A percentile compares a stretch with the other conserved stretches of the same genome.
These are phyloP conservation scores for Blastobotrys ciferrii DNA, from an alignment of 1,139 yeast genomes.

Conservation along the genomic window DNA sequence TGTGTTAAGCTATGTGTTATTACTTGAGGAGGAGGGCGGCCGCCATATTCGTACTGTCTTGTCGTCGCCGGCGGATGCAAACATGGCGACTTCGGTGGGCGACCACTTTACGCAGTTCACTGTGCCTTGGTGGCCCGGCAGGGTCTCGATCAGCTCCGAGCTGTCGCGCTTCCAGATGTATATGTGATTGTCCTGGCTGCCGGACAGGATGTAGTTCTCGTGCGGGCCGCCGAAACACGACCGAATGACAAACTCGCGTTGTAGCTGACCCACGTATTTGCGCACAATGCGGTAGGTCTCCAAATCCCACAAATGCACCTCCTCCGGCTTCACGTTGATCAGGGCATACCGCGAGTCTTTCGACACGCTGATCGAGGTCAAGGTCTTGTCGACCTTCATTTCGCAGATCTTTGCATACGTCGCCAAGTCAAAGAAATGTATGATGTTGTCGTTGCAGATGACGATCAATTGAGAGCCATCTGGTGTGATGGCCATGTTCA, in stretches of 20 bases:
- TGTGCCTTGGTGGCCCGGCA: constrained; percentile 64
- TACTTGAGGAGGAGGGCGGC: constrained; percentile 8
- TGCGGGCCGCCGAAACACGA: constrained; percentile 72
- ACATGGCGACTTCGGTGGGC: constrained; percentile 48
- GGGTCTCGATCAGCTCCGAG: constrained; percentile 63
- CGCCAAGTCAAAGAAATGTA: constrained; percentile 51
- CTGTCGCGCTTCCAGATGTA: constrained; percentile 79
- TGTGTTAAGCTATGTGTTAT: background rate
- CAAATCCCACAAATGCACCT: constrained; percentile 76
- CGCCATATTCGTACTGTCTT: constrained; percentile 35
- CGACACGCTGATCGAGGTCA: constrained; percentile 51
- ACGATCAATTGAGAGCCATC: constrained; percentile 63
- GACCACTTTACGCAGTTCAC: constrained; percentile 83
- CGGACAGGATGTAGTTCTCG: constrained; percentile 72
- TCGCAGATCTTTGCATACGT: constrained; percentile 36
- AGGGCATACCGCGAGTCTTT: constrained; percentile 49
- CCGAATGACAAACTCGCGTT: constrained; percentile 62
- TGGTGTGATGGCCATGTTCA: constrained; percentile 65
- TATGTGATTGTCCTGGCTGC: constrained; percentile 78
- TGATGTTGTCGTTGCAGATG: constrained; percentile 58
- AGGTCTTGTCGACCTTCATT: constrained; percentile 42
- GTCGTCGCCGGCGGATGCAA: constrained; percentile 89
- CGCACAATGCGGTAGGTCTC: constrained; percentile 49
- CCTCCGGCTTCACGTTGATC: constrained; percentile 72
- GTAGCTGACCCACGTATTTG: constrained; percentile 70